Evolutionary conservation across 139 green algal genomes (phyloP).

Genomic region (Raphidocelis subcapitata): DNA sequence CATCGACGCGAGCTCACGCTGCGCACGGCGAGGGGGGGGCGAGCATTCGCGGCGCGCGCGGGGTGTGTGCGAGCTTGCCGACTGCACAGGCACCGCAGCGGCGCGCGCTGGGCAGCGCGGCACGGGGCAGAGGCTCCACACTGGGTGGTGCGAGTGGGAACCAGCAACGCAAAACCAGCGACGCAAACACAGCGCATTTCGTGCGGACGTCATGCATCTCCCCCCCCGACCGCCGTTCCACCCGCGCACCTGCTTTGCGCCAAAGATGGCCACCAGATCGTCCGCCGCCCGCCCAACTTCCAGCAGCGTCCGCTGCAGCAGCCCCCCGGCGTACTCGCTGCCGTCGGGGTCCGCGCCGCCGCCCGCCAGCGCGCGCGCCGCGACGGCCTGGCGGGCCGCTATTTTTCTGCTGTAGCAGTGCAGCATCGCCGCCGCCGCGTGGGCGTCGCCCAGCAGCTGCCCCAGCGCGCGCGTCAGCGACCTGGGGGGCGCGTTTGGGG

Average conservation of each 20-base stretch:
- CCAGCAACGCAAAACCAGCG: too few relatives aligned
- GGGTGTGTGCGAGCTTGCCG: too few relatives aligned
- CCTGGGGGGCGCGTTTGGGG: too few relatives aligned
- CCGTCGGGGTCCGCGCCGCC: constrained; percentile 36
- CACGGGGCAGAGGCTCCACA: too few relatives aligned
- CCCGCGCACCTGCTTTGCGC: not conserved
- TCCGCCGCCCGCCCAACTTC: constrained; percentile 33
- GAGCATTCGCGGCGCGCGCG: too few relatives aligned
- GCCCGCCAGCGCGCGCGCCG: not conserved
- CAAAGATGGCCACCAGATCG: constrained; percentile 33
- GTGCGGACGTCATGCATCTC: too few relatives aligned
- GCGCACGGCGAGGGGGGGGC: too few relatives aligned
- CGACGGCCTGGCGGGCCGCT: constrained; percentile 6
- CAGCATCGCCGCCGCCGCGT: constrained; percentile 32
- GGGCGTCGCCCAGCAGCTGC: constrained; percentile 26
- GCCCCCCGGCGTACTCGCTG: constrained; percentile 36
- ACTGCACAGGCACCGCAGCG: too few relatives aligned
- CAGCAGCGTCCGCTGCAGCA: constrained; percentile 38
- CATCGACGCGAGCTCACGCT: constrained; percentile 13
- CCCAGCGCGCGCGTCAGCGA: constrained; percentile 17
- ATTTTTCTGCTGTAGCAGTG: constrained; percentile 37
- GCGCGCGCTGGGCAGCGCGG: too few relatives aligned
- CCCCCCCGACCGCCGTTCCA: too few relatives aligned
- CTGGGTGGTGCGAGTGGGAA: too few relatives aligned
- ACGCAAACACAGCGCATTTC: too few relatives aligned